Conservation (phyloP, 108 stramenopile species). For the Chaetoceros tenuissimus region DNA sequence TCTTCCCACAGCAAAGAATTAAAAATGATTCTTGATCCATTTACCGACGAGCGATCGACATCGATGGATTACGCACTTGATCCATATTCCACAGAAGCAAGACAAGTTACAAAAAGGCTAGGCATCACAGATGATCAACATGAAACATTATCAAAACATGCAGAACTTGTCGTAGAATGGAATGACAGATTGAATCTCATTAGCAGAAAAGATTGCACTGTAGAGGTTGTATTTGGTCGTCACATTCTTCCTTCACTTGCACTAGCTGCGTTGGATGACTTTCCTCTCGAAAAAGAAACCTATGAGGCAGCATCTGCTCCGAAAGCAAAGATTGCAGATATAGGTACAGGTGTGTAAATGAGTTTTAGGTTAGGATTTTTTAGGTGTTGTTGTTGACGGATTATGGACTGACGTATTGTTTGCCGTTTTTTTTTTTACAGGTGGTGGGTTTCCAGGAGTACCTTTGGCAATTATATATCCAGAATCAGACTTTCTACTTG, state of each 20-base stretch:
- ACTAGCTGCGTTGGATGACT: conserved; percentile 23
- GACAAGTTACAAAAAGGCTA: conserved; percentile 13
- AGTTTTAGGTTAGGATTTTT: too few species aligned
- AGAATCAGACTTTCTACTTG: conserved; percentile 51
- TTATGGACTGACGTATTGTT: too few species aligned
- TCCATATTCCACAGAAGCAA: conserved; percentile 25
- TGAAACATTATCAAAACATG: conserved; percentile 37
- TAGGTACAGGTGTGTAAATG: conserved; percentile 1
- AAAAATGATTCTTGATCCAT: conserved; percentile 5
- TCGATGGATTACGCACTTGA: conserved; percentile 34
- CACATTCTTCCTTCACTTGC: conserved; percentile 78
- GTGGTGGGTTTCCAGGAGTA: conserved; percentile 87
- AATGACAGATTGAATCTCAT: conserved; percentile 79
- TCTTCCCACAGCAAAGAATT: too few species aligned
- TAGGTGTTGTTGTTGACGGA: too few species aligned
- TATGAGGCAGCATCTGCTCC: background rate
- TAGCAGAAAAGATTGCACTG: conserved; percentile 61
- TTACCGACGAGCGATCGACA: conserved; percentile 8
- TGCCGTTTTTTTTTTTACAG: conserved; percentile 1
- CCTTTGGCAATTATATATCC: conserved; percentile 78
- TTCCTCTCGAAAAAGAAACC: background rate
- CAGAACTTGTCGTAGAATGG: conserved; percentile 64
- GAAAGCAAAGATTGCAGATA: background rate
- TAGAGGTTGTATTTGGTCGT: conserved; percentile 51
- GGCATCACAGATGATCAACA: conserved; percentile 27